Base-by-base conservation (phyloP, 1,284 basidiomycete genomes). In the Cutaneotrichosporon cavernicola region DNA sequence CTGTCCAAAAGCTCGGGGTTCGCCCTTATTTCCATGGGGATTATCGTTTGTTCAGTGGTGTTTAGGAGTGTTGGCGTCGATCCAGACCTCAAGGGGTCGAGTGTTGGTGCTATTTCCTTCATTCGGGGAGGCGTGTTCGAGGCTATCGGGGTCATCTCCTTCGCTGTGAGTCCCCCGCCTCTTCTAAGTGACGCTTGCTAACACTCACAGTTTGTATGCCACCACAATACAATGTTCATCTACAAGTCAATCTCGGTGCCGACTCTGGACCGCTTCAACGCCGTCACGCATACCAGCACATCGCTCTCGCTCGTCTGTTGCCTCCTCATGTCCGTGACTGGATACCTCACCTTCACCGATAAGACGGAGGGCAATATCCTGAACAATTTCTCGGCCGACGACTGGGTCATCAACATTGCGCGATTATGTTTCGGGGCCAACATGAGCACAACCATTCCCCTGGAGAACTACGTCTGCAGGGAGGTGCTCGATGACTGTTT, bases 381-480 rank as follows among this genome's bases (percentile, higher is more conserved):
- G 70, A 97, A 97, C 80, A 97, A 96, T 76, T 97, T 97, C 73
- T 84, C 89, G 46, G 81, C 83, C 56, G 83, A 85, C 71, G 91
- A 95, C 76, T 86, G 88, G 31, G 73, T 96, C 63, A 94, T 96
- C 80, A 96, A 98, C 76, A 85, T 98, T 61, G 96, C 96, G 7
- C 86, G 95, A 26, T 92, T 97, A 72, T 93, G 91, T 73, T 98
- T 99, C 74, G 96, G 96, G 5, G 81, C 96, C 66, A 99, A 99
- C 81, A 99, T 99, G 96, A 96, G 97, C 73, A 97, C 95, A 1
- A 99, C 96, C 0, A 76, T 79, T 63, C 78, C 78, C 21, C 65
- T 74, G 8, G 73, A 76, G 52, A 72, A 76, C 56, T 71, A 69
- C 53, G 72, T 72, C 18, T 75, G 73, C 64, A 64, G 65, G 26